Evolutionary conservation across 176 grass and related monocot genomes (phyloP), one percentile per base, ranked within the genome.

Genomic region (Guadua angustifolia): DNA sequence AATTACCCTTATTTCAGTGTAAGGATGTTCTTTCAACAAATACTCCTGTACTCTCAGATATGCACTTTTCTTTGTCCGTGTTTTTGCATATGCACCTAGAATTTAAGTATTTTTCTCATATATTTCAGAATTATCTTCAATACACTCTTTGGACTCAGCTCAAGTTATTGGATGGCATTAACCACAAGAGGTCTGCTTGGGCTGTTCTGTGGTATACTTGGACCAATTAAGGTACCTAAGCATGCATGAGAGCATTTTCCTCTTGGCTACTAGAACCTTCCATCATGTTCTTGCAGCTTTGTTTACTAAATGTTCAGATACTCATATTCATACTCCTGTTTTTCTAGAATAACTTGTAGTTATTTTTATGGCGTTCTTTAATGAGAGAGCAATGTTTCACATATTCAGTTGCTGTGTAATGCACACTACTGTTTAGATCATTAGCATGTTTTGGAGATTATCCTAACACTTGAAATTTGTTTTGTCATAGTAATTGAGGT

Each of bases 111-210:
- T 36, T 64, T 64, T 57, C 33, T 68, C 29, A 17, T 73, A 16
- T 62, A 56, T 78, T 71, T 50, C 88, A 94, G 92, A 64, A 66
- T 88, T 71, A 60, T 94, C 62, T 90, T 94, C 82, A 94, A 94
- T 50, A 67, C 78, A 52, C 69, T 94, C 3, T 94, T 94, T 90
- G 92, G 92, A 60, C 70, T 94, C 55, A 90, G 92, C 76, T 51
- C 75, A 70, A 90, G 71, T 88, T 94, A 94, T 82, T 94, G 88
- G 92, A 90, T 94, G 88, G 85, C 92, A 65, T 72, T 94, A 71
- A 61, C 58, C 44, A 90, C 92, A 77, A 75, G 88, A 77, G 76
- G 79, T 7, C 10, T 94, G 42, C 92, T 94, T 66, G 92, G 92
- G 44, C 17, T 86, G 18, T 45, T 90, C 44, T 90, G 79, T 77